Conservation (phyloP, 768 basidiomycete genomes). For the Naganishia randhawae region DNA sequence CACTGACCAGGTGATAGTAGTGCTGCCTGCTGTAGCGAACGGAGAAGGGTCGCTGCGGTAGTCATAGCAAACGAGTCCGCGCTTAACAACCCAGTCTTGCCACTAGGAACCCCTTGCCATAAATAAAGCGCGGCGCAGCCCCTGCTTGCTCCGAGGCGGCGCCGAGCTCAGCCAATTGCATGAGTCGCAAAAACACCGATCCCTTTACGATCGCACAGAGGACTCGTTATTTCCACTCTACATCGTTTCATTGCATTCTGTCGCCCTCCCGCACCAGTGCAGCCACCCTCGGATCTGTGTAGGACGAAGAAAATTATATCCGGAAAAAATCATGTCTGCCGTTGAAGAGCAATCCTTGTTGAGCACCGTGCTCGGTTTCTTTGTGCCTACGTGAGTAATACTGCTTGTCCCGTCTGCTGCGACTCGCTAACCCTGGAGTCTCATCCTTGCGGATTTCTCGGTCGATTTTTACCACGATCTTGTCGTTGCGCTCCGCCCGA, state of each 20-base stretch:
- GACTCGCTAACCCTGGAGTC: neutral
- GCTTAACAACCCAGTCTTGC: too few relatives aligned
- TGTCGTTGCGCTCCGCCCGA: slow-evolving; percentile 13
- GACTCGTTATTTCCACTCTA: neutral
- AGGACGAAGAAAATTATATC: slow-evolving; percentile 4
- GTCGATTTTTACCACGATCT: neutral
- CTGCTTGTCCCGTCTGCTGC: neutral
- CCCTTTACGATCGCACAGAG: slow-evolving; percentile 9
- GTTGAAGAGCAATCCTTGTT: slow-evolving; percentile 27
- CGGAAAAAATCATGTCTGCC: slow-evolving; percentile 4
- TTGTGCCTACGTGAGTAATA: slow-evolving; percentile 27
- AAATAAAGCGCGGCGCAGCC: neutral
- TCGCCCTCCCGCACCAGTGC: neutral
- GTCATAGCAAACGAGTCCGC: too few relatives aligned
- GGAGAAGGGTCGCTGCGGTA: too few relatives aligned
- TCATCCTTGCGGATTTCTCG: neutral
- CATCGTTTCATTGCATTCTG: neutral
- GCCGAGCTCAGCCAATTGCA: slow-evolving; percentile 19
- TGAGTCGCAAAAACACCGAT: slow-evolving; percentile 22
- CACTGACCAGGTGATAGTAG: too few relatives aligned
- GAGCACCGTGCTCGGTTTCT: slow-evolving; percentile 26
- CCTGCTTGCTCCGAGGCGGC: slow-evolving; percentile 15
- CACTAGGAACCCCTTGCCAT: too few relatives aligned
- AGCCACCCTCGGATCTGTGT: neutral
- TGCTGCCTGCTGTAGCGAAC: too few relatives aligned